Percentiles rank a stretch among this genome's conserved stretches.
phyloP scores from a whole-genome alignment of 2,329 filamentous ascomycete genomes.

The Claviceps pazoutovae region DNA sequence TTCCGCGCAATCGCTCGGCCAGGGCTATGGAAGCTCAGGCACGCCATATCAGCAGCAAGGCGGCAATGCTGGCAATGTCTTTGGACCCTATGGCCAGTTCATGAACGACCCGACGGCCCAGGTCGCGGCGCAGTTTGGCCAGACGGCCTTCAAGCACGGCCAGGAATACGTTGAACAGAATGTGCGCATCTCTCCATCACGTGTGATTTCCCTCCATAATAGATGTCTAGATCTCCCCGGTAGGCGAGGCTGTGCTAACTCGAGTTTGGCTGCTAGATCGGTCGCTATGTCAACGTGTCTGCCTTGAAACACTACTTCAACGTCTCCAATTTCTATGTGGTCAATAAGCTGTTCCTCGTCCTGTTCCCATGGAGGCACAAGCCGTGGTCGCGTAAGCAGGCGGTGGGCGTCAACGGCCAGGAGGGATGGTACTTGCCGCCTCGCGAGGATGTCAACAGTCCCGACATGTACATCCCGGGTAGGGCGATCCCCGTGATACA shows the following conservation, averaged over 20 bases:
- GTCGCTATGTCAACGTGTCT: slow-evolving; percentile 75
- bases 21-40: slow-evolving; percentile 40
- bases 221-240: not conserved
- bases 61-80: slow-evolving; percentile 37
- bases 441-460: slow-evolving; percentile 89
- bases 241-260: slow-evolving; percentile 7
- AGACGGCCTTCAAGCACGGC: slow-evolving; percentile 79
- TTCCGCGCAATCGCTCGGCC: slow-evolving; percentile 52
- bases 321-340: slow-evolving; percentile 92
- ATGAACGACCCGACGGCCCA: slow-evolving; percentile 93
- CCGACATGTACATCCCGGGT: slow-evolving; percentile 95
- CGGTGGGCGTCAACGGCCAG: slow-evolving; percentile 53
- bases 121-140: slow-evolving; percentile 87
- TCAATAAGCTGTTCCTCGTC: slow-evolving; percentile 84
- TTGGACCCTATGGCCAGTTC: slow-evolving; percentile 74
- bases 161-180: slow-evolving; percentile 95
- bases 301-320: slow-evolving; percentile 99
- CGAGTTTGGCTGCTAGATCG: slow-evolving; percentile 25
- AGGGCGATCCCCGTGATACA: slow-evolving; percentile 8
- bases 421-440: slow-evolving; percentile 77
- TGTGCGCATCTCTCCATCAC: slow-evolving; percentile 35
- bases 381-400: slow-evolving; percentile 88
- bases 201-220: not conserved
- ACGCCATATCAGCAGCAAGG: slow-evolving; percentile 62
- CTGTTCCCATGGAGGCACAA: slow-evolving; percentile 96